phyloP scores from a whole-genome alignment of 2,329 filamentous ascomycete species.

The Ceratocystis alfenasii region DNA sequence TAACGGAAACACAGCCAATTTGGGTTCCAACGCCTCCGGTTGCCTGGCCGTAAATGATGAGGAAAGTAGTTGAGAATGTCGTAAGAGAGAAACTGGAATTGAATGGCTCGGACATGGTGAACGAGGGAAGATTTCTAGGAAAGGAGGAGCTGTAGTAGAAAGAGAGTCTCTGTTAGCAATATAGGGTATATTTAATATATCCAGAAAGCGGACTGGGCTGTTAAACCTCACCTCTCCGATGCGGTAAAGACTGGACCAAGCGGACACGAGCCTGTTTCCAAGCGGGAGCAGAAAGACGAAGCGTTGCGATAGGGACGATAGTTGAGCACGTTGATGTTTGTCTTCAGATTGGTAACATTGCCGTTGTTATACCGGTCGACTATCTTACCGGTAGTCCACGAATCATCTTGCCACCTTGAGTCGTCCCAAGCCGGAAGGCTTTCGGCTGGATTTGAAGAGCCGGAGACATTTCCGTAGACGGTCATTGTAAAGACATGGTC shows the following conservation, averaged over 20 bases:
- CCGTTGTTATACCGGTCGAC: constrained; percentile 36
- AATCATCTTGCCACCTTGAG: constrained; percentile 50
- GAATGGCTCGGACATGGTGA: constrained; percentile 63
- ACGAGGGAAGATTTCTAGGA: constrained; percentile 49
- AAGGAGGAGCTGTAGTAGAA: constrained; percentile 28
- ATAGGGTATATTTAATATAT: background rate
- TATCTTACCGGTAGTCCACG: constrained; percentile 63
- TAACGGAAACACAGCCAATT: constrained; percentile 71
- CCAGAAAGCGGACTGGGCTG: background rate
- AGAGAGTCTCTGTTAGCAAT: background rate
- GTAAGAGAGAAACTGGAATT: constrained; percentile 75
- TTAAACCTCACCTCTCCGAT: constrained; percentile 31
- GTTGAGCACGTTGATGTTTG: constrained; percentile 60
- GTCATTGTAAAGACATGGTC: constrained; percentile 61
- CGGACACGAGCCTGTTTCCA: constrained; percentile 57
- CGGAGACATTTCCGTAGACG: constrained; percentile 84
- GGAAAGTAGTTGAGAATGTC: constrained; percentile 62
- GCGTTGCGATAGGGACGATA: constrained; percentile 54
- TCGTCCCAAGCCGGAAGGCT: constrained; percentile 48
- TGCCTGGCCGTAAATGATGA: constrained; percentile 62
- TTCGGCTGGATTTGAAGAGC: constrained; percentile 43
- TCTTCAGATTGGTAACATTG: constrained; percentile 59
- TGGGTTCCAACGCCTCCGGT: constrained; percentile 38
- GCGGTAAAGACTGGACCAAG: constrained; percentile 57
- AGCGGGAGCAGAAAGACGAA: constrained; percentile 54